Conservation (phyloP, 2,329 filamentous ascomycete species). For the Aspergillus persii region DNA sequence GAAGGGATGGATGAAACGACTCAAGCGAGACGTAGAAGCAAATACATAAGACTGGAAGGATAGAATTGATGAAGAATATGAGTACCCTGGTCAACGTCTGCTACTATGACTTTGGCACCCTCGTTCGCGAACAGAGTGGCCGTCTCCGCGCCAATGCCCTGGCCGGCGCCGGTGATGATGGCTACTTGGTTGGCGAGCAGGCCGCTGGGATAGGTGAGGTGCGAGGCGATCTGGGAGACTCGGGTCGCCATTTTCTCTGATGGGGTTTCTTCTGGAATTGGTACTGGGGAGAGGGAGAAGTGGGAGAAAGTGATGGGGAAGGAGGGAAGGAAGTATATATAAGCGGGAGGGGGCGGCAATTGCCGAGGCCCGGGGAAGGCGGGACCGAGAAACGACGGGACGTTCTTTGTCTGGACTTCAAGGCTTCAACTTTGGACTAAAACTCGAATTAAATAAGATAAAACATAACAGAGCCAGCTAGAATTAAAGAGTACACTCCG, state of each 20-base stretch:
- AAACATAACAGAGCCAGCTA: no score
- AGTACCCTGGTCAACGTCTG: conserved; percentile 74
- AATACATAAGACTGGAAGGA: no score
- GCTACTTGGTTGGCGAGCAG: conserved; percentile 76
- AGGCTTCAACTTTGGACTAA: no score
- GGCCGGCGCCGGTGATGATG: conserved; percentile 82
- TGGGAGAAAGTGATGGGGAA: not conserved
- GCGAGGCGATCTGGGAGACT: conserved; percentile 68
- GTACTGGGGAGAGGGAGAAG: not conserved
- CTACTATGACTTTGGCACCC: conserved; percentile 78
- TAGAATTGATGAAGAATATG: conserved; percentile 8
- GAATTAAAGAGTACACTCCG: not conserved
- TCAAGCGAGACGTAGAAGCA: no score
- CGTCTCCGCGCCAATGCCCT: conserved; percentile 84
- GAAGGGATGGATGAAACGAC: not conserved
- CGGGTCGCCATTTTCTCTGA: conserved; percentile 47
- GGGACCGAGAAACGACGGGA: not conserved
- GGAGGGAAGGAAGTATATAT: conserved; percentile 6
- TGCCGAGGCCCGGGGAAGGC: conserved; percentile 9
- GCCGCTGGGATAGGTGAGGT: conserved; percentile 79
- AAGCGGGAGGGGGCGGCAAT: not conserved
- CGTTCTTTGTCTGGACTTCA: no score
- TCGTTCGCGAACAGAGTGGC: conserved; percentile 82
- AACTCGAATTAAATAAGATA: no score
- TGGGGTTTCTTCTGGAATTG: not conserved